A percentile compares a stretch with the other conserved stretches of the same genome.
Evolutionary conservation across 345 rosid genomes (phyloP).

Genomic region (Dipteronia dyeriana): DNA sequence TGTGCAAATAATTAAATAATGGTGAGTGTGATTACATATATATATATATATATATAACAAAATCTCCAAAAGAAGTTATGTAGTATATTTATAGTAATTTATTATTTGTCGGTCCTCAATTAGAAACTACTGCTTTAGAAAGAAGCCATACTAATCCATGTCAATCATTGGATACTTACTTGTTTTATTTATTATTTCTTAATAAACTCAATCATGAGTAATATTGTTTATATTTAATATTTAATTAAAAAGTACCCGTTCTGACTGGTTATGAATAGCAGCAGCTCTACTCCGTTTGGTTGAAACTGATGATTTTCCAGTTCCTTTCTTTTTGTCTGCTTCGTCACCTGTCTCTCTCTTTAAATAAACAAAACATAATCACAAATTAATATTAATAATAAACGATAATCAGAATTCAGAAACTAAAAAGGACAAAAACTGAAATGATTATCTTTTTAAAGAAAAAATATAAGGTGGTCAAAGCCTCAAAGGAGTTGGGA

Average conservation of each 20-base stretch:
- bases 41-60: not conserved
- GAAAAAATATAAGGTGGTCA: too few species aligned
- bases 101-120: not conserved
- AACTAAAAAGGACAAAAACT: not conserved
- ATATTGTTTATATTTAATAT: too few species aligned
- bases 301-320: conserved; percentile 63
- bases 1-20: not conserved
- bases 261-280: conserved; percentile 95
- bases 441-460: too few species aligned
- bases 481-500: too few species aligned
- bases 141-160: not conserved
- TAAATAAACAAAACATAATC: not conserved
- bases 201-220: not conserved
- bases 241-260: conserved; percentile 55
- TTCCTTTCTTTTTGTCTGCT: conserved; percentile 44
- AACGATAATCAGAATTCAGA: not conserved
- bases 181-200: not conserved
- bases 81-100: not conserved
- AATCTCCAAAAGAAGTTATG: not conserved
- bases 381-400: not conserved
- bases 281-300: conserved; percentile 92
- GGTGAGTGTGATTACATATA: not conserved
- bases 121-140: not conserved
- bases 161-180: not conserved
- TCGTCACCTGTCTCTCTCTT: conserved; percentile 45